These are phyloP conservation scores for Dioscorea cayenensis DNA, from an alignment of 116 monocot species.

Conservation along the genomic window DNA sequence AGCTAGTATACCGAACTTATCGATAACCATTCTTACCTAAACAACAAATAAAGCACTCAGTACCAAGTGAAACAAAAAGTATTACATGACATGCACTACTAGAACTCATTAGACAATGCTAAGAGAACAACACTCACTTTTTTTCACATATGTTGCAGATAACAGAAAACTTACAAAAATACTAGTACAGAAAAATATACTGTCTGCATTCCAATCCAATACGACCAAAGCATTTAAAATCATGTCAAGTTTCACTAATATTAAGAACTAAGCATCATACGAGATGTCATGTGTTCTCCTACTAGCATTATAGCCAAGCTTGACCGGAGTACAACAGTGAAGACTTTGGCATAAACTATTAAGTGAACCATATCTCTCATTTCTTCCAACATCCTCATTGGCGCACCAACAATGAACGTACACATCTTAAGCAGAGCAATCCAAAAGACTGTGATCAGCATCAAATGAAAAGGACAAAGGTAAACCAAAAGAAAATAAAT, in stretches of 20 bases:
- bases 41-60: background rate
- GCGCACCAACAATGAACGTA: constrained; percentile 17
- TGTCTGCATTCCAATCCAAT: too few species aligned
- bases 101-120: too few species aligned
- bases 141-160: too few species aligned
- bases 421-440: constrained; percentile 23
- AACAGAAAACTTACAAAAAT: too few species aligned
- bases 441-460: constrained; percentile 22
- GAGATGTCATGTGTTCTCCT: background rate
- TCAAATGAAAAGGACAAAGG: too few species aligned
- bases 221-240: too few species aligned
- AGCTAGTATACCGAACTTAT: constrained; percentile 66
- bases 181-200: too few species aligned
- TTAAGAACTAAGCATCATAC: background rate
- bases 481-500: too few species aligned
- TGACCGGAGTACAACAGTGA: constrained; percentile 25
- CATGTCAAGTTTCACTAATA: too few species aligned
- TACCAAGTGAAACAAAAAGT: background rate
- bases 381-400: constrained; percentile 17
- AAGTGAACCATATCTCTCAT: constrained; percentile 43
- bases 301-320: constrained; percentile 28
- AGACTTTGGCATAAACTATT: constrained; percentile 16
- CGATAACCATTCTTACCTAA: constrained; percentile 71
- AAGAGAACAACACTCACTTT: too few species aligned
- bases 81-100: background rate